phyloP scores from a whole-genome alignment of 2,329 filamentous ascomycete species.

The Septoria petroselini region DNA sequence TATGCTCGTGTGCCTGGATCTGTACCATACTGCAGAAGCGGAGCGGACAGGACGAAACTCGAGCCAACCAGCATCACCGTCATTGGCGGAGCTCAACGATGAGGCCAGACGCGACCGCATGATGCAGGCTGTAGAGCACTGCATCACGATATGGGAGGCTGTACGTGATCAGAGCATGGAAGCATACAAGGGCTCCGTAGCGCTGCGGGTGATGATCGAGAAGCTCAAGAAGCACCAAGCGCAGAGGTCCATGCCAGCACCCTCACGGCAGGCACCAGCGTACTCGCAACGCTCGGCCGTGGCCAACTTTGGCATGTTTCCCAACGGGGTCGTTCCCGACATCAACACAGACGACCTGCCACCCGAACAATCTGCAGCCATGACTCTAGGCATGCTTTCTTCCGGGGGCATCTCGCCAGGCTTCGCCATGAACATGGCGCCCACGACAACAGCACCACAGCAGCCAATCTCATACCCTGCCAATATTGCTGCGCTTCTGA shows the following conservation, averaged over 20 bases:
- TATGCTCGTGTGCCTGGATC: constrained; percentile 78
- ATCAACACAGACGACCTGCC: constrained; percentile 55
- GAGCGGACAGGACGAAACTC: constrained; percentile 40
- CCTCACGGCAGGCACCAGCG: constrained; percentile 15
- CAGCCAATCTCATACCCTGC: constrained; percentile 31
- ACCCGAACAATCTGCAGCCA: constrained; percentile 63
- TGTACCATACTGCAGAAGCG: constrained; percentile 63
- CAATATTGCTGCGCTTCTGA: constrained; percentile 37
- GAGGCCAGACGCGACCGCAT: constrained; percentile 64
- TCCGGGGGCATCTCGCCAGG: constrained; percentile 57
- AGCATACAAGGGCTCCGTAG: constrained; percentile 77
- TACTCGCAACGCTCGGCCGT: constrained; percentile 9
- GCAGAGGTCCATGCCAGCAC: constrained; percentile 8
- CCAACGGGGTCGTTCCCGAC: constrained; percentile 31
- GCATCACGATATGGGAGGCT: constrained; percentile 75
- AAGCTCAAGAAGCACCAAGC: constrained; percentile 61
- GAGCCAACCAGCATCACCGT: constrained; percentile 26
- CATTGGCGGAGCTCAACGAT: constrained; percentile 41
- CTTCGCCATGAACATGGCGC: constrained; percentile 24
- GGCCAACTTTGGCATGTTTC: constrained; percentile 34
- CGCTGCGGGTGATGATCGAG: constrained; percentile 79
- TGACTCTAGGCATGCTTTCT: constrained; percentile 67
- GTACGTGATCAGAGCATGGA: constrained; percentile 78
- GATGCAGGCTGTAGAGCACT: constrained; percentile 69
- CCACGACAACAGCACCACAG: constrained; percentile 21